phyloP scores from a whole-genome alignment of 2,329 filamentous ascomycete species.

The Sporothrix protearum region DNA sequence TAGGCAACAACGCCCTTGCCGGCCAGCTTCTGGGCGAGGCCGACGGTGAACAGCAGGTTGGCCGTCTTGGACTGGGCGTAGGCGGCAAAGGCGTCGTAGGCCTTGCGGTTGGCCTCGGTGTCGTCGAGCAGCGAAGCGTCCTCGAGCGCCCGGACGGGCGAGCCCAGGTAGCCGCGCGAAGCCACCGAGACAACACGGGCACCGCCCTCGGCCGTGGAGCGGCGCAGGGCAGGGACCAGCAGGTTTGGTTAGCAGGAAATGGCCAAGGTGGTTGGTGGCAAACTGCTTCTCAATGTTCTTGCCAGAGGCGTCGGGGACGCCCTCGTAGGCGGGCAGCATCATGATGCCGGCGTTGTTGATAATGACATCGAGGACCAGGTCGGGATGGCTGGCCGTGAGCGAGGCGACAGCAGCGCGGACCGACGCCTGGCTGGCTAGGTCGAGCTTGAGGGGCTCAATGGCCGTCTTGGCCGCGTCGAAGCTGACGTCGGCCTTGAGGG shows the following conservation, averaged over 20 bases:
- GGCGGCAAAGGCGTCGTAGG: slow-evolving; percentile 38
- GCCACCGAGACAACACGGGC: slow-evolving; percentile 43
- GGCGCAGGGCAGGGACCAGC: slow-evolving; percentile 43
- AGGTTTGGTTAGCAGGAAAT: slow-evolving; percentile 50
- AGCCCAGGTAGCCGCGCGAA: slow-evolving; percentile 41
- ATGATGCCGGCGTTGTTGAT: slow-evolving; percentile 44
- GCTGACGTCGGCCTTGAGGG: slow-evolving; percentile 15
- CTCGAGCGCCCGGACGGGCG: slow-evolving; percentile 45
- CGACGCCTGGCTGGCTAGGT: slow-evolving; percentile 38
- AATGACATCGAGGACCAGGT: slow-evolving; percentile 37
- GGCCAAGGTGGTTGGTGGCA: slow-evolving; percentile 49
- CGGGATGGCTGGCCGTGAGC: slow-evolving; percentile 35
- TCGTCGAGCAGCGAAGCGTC: slow-evolving; percentile 42
- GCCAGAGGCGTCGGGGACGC: slow-evolving; percentile 33
- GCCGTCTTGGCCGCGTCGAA: slow-evolving; percentile 32
- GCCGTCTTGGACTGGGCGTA: slow-evolving; percentile 53
- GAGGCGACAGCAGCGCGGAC: slow-evolving; percentile 38
- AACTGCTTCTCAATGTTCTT: slow-evolving; percentile 41
- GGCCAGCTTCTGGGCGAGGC: slow-evolving; percentile 38
- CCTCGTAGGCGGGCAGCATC: slow-evolving; percentile 33
- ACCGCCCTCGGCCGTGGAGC: slow-evolving; percentile 31
- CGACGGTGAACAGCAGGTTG: slow-evolving; percentile 45
- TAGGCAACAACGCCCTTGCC: slow-evolving; percentile 38
- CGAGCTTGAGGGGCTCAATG: slow-evolving; percentile 36
- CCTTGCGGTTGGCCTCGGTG: slow-evolving; percentile 23